phyloP scores from a whole-genome alignment of 805 yeast species.

The Yamadazyma endophytica region DNA sequence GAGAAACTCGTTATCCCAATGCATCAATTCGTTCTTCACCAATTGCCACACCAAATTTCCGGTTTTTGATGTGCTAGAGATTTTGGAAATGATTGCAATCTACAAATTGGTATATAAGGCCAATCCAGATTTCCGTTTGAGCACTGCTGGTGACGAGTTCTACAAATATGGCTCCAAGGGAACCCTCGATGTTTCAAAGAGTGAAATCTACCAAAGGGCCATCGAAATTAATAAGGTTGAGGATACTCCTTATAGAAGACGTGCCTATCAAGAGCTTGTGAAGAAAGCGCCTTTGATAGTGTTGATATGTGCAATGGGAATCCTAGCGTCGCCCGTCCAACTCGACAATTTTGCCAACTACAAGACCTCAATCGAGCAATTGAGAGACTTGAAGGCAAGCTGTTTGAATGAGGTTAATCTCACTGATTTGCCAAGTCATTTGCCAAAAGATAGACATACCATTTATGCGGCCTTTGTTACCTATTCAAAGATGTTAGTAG shows the following conservation, averaged over 20 bases:
- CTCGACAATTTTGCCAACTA: slow-evolving; percentile 29
- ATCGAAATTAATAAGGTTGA: slow-evolving; percentile 12
- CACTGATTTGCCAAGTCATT: slow-evolving; percentile 6
- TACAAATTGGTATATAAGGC: slow-evolving; percentile 17
- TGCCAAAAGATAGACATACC: slow-evolving; percentile 16
- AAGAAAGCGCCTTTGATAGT: slow-evolving; percentile 22
- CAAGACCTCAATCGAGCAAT: slow-evolving; percentile 23
- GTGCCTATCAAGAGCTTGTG: slow-evolving; percentile 17
- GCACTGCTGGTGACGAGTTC: slow-evolving; percentile 8
- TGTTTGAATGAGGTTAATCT: slow-evolving; percentile 13
- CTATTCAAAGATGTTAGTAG: slow-evolving; percentile 17
- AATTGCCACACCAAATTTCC: slow-evolving; percentile 33
- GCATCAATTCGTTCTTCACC: slow-evolving; percentile 24
- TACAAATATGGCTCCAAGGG: slow-evolving; percentile 8
- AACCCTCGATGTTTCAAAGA: slow-evolving; percentile 6
- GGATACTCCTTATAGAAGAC: slow-evolving; percentile 15
- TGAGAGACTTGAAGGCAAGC: slow-evolving; percentile 15
- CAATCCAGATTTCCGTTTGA: slow-evolving; percentile 17
- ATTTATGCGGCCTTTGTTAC: slow-evolving; percentile 19
- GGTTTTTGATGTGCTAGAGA: slow-evolving; percentile 22
- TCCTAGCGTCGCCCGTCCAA: slow-evolving; percentile 25
- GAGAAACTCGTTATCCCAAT: slow-evolving; percentile 6
- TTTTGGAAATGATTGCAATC: slow-evolving; percentile 26
- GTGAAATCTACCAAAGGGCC: slow-evolving; percentile 10
- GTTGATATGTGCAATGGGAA: slow-evolving; percentile 30